These are phyloP conservation scores for Thecaphora frezii DNA, from an alignment of 1,284 basidiomycete genomes.

Conservation along the genomic window DNA sequence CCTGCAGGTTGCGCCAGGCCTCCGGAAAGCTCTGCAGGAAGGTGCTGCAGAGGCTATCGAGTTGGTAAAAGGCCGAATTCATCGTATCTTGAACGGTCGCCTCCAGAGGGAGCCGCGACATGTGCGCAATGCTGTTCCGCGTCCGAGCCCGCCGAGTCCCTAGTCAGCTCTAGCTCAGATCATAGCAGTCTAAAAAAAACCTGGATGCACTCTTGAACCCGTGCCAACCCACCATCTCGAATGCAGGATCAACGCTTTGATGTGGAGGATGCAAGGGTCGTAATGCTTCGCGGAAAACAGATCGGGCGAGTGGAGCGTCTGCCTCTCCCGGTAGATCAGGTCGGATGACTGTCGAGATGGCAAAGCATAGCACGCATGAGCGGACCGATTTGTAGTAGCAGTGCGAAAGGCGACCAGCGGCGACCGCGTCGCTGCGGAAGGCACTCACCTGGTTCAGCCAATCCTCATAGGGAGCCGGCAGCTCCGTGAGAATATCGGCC, in stretches of 20 bases:
- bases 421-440: too few species aligned
- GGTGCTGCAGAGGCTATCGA: slow-evolving; percentile 19
- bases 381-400: neutral
- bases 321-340: slow-evolving; percentile 23
- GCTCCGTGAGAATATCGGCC: slow-evolving; percentile 32
- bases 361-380: neutral
- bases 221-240: slow-evolving; percentile 17
- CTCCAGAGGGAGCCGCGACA: slow-evolving; percentile 29
- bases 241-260: slow-evolving; percentile 39
- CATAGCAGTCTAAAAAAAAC: too few species aligned
- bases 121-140: slow-evolving; percentile 17
- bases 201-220: too few species aligned
- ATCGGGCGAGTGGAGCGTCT: slow-evolving; percentile 37
- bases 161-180: too few species aligned
- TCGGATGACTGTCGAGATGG: slow-evolving; percentile 1
- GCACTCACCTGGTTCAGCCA: slow-evolving; percentile 3
- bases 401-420: neutral
- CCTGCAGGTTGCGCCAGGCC: slow-evolving; percentile 22
- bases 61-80: slow-evolving; percentile 24
- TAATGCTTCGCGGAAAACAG: slow-evolving; percentile 34
- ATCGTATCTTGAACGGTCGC: slow-evolving; percentile 26
- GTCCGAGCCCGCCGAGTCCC: too few species aligned
- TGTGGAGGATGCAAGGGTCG: slow-evolving; percentile 29
- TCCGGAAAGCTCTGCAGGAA: slow-evolving; percentile 29
- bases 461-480: slow-evolving; percentile 38